Conservation (phyloP, 2,329 filamentous ascomycete species). For the Hysterium pulicare region DNA sequence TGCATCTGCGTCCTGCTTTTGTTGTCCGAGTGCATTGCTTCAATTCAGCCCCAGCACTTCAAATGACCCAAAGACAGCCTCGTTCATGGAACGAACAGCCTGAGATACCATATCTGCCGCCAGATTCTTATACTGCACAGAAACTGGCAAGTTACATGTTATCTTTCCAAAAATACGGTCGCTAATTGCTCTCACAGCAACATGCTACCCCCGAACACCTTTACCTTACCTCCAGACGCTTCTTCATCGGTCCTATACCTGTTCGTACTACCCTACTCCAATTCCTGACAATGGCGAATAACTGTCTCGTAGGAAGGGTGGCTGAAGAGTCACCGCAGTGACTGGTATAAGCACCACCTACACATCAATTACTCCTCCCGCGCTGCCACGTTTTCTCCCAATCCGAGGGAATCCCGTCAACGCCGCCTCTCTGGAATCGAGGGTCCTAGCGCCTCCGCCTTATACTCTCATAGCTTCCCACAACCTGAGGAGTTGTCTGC, state of each 20-base stretch:
- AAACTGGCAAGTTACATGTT: slow-evolving; percentile 42
- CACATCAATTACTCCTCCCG: slow-evolving; percentile 43
- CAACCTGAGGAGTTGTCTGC: slow-evolving; percentile 37
- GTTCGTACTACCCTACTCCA: slow-evolving; percentile 16
- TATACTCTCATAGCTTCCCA: slow-evolving; percentile 41
- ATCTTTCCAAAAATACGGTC: slow-evolving; percentile 5
- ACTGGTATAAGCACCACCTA: slow-evolving; percentile 58
- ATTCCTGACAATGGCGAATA: slow-evolving; percentile 12
- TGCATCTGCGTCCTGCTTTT: too few relatives aligned
- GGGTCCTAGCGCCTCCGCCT: slow-evolving; percentile 36
- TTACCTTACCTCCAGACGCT: slow-evolving; percentile 58
- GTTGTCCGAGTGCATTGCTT: too few relatives aligned
- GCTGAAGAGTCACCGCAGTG: slow-evolving; percentile 60
- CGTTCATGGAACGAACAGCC: slow-evolving; percentile 33
- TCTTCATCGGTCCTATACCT: slow-evolving; percentile 64
- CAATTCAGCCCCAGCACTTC: too few relatives aligned
- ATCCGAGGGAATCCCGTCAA: slow-evolving; percentile 42
- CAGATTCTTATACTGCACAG: slow-evolving; percentile 53
- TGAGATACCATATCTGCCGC: slow-evolving; percentile 36
- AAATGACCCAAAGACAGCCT: slow-evolving; percentile 27
- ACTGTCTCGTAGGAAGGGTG: slow-evolving; percentile 48
- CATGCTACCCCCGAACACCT: slow-evolving; percentile 61
- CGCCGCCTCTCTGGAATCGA: slow-evolving; percentile 42
- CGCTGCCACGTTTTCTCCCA: slow-evolving; percentile 51
- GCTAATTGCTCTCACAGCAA: slow-evolving; percentile 40